Base-by-base conservation (phyloP, 768 basidiomycete species). In the Macrolepiota albuminosa region DNA sequence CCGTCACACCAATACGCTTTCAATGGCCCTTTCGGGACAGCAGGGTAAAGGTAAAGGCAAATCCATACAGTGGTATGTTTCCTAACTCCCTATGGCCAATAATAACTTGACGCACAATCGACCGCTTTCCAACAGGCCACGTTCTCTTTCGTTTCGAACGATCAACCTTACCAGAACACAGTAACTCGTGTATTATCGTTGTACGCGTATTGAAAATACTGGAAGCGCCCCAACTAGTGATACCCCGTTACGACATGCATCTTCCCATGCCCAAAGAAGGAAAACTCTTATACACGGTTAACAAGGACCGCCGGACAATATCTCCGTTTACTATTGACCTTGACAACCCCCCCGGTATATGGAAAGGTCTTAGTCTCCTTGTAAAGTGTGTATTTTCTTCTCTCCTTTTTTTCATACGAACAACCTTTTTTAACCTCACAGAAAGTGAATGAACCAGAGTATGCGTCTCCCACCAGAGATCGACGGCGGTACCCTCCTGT, bases 131-230 rank as follows among this genome's bases (percentile, higher is more conserved):
- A 39, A 21, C 33, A 61, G 56, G 56, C 18, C 46, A 34, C 37
- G 5, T 61, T 13, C 53, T 58, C 11, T 33, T 58, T 18, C 61
- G 56, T 21, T 48, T 61, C 4, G 61, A 61, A 50, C 61, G 46
- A 13, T 57, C 61, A 29, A 53, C 50, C 13, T 3, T 58, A 4
- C 49, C 48, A 1, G 6, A 43, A 21, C 57, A 57, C 29, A n/a
- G 9, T 2, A 14, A 31, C 6, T n/a, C 50, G 18, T 34, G 50
- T 2, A 24, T 43, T 21, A 9, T 57, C 13, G 60, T 61, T 3
- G 1, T 61, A 6, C 60, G 60, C n/a, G 51, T 61, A 29, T 36
- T 61, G 36, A 55, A 61, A 33, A 52, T 61, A 2, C 8, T 58
- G 5, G 53, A 55, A 5, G 34, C 33, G 6, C 55, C 56, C 34